Conservation (phyloP, 2,329 filamentous ascomycete species). For the Thermoascus crustaceus region DNA sequence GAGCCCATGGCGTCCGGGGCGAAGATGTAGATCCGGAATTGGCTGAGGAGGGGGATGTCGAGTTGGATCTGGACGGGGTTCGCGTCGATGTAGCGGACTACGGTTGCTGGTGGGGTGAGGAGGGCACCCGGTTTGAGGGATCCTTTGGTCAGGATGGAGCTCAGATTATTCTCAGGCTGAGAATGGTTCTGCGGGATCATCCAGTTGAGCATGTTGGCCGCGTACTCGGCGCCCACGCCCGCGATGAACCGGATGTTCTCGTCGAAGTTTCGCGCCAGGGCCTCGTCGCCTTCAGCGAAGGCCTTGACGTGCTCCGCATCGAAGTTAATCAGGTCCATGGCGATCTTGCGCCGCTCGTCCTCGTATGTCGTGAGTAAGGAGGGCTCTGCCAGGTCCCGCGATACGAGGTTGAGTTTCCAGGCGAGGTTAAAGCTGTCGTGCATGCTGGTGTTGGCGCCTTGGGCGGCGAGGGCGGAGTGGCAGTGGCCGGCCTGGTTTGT, state of each 20-base stretch:
- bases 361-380: slow-evolving; percentile 22
- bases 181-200: no score
- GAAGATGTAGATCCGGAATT: slow-evolving; percentile 73
- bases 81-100: slow-evolving; percentile 66
- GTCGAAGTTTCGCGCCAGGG: slow-evolving; percentile 60
- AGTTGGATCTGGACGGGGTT: slow-evolving; percentile 71
- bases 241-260: slow-evolving; percentile 67
- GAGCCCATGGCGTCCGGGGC: no score
- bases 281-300: slow-evolving; percentile 53
- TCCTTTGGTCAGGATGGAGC: slow-evolving; percentile 23
- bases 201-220: slow-evolving; percentile 56
- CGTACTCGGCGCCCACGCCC: slow-evolving; percentile 62
- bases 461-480: slow-evolving; percentile 25
- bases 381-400: slow-evolving; percentile 16
- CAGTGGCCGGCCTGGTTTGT: slow-evolving; percentile 19
- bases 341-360: slow-evolving; percentile 23
- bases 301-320: slow-evolving; percentile 41
- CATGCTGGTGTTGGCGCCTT: slow-evolving; percentile 30
- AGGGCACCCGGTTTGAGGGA: slow-evolving; percentile 34
- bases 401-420: slow-evolving; percentile 26
- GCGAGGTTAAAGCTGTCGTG: slow-evolving; percentile 29
- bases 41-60: slow-evolving; percentile 67
- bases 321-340: slow-evolving; percentile 23
- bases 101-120: slow-evolving; percentile 56
- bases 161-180: slow-evolving; percentile 36